A percentile compares a stretch with the other conserved stretches of the same genome.
phyloP scores from a whole-genome alignment of 1,284 basidiomycete genomes.

The Moniliophthora roreri region DNA sequence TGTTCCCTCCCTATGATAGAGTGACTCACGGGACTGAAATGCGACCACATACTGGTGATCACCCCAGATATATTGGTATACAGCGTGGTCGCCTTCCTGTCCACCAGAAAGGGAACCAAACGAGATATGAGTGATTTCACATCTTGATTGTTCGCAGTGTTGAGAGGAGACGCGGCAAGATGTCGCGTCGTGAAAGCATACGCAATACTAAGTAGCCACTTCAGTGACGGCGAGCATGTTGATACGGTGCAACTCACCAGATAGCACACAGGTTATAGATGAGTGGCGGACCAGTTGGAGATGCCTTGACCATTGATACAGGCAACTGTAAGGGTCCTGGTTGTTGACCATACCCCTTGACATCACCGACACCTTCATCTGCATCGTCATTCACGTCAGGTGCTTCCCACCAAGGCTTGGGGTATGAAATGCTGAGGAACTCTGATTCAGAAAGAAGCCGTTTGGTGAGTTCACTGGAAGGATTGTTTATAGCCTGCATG shows the following conservation, averaged over 20 bases:
- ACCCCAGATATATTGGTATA: conserved; percentile 48
- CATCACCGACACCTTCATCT: too few species aligned
- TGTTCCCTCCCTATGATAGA: neutral
- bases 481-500: conserved; percentile 54
- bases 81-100: conserved; percentile 51
- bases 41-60: conserved; percentile 62
- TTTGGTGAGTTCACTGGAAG: conserved; percentile 54
- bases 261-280: conserved; percentile 66
- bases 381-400: conserved; percentile 13
- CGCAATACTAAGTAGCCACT: conserved; percentile 44
- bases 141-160: conserved; percentile 42
- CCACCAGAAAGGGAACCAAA: conserved; percentile 61
- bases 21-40: conserved; percentile 44
- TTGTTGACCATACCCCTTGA: conserved; percentile 34
- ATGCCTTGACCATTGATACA: conserved; percentile 39
- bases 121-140: conserved; percentile 46
- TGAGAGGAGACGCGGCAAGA: conserved; percentile 56
- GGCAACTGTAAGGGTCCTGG: conserved; percentile 55
- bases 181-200: conserved; percentile 66
- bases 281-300: conserved; percentile 43
- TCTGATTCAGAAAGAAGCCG: conserved; percentile 32
- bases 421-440: too few species aligned
- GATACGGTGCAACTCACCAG: conserved; percentile 48
- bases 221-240: neutral
- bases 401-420: conserved; percentile 46